A percentile compares a stretch with the other conserved stretches of the same genome.
These are phyloP conservation scores for Russula compacta DNA, from an alignment of 768 basidiomycete species.

Conservation along the genomic window DNA sequence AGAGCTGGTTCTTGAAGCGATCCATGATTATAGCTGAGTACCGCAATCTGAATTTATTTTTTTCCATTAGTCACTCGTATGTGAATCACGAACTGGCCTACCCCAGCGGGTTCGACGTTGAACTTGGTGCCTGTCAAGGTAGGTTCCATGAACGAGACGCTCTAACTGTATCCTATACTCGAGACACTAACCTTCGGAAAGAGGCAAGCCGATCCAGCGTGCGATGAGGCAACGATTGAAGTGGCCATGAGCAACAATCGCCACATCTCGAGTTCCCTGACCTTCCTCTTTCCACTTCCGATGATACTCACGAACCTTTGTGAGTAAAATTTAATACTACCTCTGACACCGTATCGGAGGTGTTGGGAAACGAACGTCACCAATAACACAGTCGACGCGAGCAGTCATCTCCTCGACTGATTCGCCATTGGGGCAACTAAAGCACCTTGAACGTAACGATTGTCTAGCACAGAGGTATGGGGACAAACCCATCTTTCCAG, in stretches of 20 bases:
- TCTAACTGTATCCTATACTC: background rate
- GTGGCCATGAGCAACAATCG: constrained; percentile 88
- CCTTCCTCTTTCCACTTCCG: constrained; percentile 60
- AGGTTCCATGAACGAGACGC: constrained; percentile 2
- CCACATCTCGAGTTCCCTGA: constrained; percentile 61
- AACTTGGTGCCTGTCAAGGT: constrained; percentile 8
- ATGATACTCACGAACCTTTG: constrained; percentile 65
- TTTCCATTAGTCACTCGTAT: background rate
- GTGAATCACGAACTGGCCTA: constrained; percentile 6
- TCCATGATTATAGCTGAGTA: constrained; percentile 79
- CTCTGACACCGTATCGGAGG: background rate
- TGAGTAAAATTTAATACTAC: background rate
- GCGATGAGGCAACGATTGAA: constrained; percentile 69
- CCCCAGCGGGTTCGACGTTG: constrained; percentile 18
- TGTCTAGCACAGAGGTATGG: background rate
- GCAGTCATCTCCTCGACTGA: constrained; percentile 67
- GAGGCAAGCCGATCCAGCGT: constrained; percentile 70
- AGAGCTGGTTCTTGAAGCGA: constrained; percentile 69
- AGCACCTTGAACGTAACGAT: background rate
- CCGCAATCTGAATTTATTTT: constrained; percentile 44
- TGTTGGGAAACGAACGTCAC: constrained; percentile 38
- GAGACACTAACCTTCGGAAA: constrained; percentile 39
- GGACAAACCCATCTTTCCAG: constrained; percentile 69
- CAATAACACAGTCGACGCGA: constrained; percentile 71
- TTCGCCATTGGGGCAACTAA: constrained; percentile 84